Percentiles rank a stretch among this genome's conserved stretches.
Evolutionary conservation across 2,329 filamentous ascomycete genomes (phyloP).

Genomic region (Penicillium sumatraense): DNA sequence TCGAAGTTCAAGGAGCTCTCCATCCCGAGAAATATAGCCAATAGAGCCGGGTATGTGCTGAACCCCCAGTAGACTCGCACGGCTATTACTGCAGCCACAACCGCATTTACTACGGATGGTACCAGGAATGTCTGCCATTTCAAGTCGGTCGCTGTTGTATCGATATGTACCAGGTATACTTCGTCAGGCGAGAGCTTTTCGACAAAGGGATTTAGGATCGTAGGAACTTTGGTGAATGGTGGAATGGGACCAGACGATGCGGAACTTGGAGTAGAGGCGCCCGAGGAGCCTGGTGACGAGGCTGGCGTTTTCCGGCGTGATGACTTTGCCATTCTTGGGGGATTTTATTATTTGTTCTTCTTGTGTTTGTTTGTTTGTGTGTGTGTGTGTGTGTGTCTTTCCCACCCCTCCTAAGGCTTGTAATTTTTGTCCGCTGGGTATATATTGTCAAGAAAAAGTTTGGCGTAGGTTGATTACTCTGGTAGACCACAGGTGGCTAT

Average conservation of each 20-base stretch:
- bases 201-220: slow-evolving; percentile 68
- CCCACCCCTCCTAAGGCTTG: too few species aligned
- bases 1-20: slow-evolving; percentile 70
- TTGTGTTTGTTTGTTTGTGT: too few species aligned
- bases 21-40: slow-evolving; percentile 68
- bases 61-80: slow-evolving; percentile 71
- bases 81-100: slow-evolving; percentile 66
- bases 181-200: slow-evolving; percentile 67
- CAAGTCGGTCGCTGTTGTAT: slow-evolving; percentile 68
- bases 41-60: slow-evolving; percentile 73
- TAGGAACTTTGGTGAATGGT: slow-evolving; percentile 71
- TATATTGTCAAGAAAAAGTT: too few species aligned
- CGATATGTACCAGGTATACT: slow-evolving; percentile 85
- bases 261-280: slow-evolving; percentile 38
- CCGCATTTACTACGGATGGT: slow-evolving; percentile 75
- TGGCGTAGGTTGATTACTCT: too few species aligned
- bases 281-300: slow-evolving; percentile 30
- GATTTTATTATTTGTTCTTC: background rate
- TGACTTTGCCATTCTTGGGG: slow-evolving; percentile 40
- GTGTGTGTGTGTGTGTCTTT: too few species aligned
- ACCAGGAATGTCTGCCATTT: slow-evolving; percentile 85
- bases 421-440: too few species aligned
- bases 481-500: background rate
- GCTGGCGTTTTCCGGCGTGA: slow-evolving; percentile 36
- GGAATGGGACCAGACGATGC: slow-evolving; percentile 50